Conservation (phyloP, 352 stramenopile species). For the Pilasporangium apinafurcum region DNA sequence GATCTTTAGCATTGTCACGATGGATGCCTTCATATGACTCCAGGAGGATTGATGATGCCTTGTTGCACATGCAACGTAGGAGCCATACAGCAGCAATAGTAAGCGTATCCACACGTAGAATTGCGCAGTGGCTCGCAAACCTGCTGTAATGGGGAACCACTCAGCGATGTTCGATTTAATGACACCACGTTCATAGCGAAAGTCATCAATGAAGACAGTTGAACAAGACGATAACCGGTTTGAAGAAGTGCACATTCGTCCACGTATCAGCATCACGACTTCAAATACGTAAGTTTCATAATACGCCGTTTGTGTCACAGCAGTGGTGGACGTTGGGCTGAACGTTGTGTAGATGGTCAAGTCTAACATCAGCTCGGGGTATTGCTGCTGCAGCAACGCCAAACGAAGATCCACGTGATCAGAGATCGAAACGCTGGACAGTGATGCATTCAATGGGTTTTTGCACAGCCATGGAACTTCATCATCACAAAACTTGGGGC, state of each 20-base stretch:
- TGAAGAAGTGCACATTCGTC: neutral
- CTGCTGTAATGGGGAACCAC: slow-evolving; percentile 19
- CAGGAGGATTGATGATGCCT: neutral
- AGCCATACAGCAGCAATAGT: slow-evolving; percentile 17
- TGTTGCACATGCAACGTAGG: slow-evolving; percentile 6
- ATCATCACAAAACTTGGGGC: slow-evolving; percentile 8
- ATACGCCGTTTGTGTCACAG: slow-evolving; percentile 2
- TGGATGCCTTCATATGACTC: neutral
- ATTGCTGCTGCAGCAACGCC: slow-evolving; percentile 1
- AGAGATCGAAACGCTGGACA: slow-evolving; percentile 8
- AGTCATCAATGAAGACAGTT: slow-evolving; percentile 46
- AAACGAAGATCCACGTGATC: slow-evolving; percentile 14
- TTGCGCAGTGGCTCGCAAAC: slow-evolving; percentile 24
- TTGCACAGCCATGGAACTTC: slow-evolving; percentile 4
- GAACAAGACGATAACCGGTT: slow-evolving; percentile 1
- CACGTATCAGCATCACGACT: slow-evolving; percentile 17
- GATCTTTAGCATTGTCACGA: slow-evolving; percentile 23
- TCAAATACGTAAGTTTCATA: slow-evolving; percentile 14
- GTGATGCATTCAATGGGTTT: neutral
- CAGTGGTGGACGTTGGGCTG: slow-evolving; percentile 4
- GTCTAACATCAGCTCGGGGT: slow-evolving; percentile 8
- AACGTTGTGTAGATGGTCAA: slow-evolving; percentile 8
- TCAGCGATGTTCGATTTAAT: slow-evolving; percentile 26
- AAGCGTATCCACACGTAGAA: slow-evolving; percentile 44
- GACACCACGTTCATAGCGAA: slow-evolving; percentile 33